Percentiles rank a stretch among this genome's conserved stretches.
Conservation (phyloP, 2,329 filamentous ascomycete genomes). For the Neodidymelliopsis sp. region DNA sequence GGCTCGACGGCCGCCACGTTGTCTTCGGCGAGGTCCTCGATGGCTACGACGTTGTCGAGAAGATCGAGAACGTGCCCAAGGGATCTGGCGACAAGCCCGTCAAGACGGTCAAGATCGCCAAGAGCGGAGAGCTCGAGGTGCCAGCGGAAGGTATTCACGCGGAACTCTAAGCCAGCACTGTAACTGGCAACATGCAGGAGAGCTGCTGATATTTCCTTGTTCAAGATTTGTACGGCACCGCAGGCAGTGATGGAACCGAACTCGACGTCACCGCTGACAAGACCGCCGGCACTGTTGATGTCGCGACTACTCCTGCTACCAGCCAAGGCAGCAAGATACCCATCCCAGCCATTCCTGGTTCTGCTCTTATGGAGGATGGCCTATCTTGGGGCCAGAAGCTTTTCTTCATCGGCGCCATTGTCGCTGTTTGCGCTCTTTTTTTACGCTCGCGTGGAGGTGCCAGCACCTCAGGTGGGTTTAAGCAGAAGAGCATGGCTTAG, state of each 20-base stretch:
- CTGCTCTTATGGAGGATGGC: conserved; percentile 39
- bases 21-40: conserved; percentile 90
- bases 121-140: conserved; percentile 84
- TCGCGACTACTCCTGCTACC: conserved; percentile 36
- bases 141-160: conserved; percentile 91
- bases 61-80: conserved; percentile 78
- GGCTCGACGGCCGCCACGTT: conserved; percentile 85
- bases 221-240: conserved; percentile 56
- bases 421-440: conserved; percentile 53
- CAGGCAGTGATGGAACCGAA: conserved; percentile 52
- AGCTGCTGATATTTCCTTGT: conserved; percentile 53
- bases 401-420: conserved; percentile 53
- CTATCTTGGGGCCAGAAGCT: conserved; percentile 56
- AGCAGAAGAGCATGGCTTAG: conserved; percentile 53
- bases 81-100: conserved; percentile 71
- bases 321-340: conserved; percentile 26
- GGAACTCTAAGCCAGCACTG: conserved; percentile 72
- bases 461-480: conserved; percentile 27
- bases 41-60: conserved; percentile 80
- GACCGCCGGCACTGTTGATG: conserved; percentile 31
- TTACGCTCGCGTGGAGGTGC: conserved; percentile 45
- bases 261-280: conserved; percentile 50
- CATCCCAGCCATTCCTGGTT: conserved; percentile 25
- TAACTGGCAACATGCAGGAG: conserved; percentile 43
- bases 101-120: conserved; percentile 75